These are phyloP conservation scores for Microbotryum violaceum DNA, from an alignment of 1,284 basidiomycete genomes.

Conservation along the genomic window DNA sequence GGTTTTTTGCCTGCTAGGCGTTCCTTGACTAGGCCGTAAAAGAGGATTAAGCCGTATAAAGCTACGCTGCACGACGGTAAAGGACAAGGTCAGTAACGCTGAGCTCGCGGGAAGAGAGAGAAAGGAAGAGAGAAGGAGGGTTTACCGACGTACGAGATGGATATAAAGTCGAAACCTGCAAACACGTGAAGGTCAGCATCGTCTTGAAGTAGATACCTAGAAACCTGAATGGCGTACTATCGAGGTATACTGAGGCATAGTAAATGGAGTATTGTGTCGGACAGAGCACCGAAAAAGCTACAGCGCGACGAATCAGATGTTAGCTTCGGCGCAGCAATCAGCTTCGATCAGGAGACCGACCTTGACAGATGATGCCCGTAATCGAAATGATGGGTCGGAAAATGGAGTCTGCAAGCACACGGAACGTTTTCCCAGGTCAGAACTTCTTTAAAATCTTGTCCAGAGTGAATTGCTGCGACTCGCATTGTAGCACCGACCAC, in stretches of 20 bases:
- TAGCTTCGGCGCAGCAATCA: no score
- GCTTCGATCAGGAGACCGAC: no score
- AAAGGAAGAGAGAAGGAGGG: neutral
- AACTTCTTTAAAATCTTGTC: no score
- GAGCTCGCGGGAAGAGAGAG: neutral
- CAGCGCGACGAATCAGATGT: no score
- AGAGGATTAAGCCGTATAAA: slow-evolving; percentile 48
- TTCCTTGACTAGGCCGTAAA: slow-evolving; percentile 68
- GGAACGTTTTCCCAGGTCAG: neutral
- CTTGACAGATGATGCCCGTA: slow-evolving; percentile 59
- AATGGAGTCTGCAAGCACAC: neutral
- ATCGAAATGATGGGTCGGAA: slow-evolving; percentile 50
- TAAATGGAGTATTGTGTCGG: slow-evolving; percentile 21
- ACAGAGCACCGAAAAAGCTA: slow-evolving; percentile 60
- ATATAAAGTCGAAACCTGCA: slow-evolving; percentile 55
- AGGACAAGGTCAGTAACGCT: slow-evolving; percentile 14
- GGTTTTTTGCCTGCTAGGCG: slow-evolving; percentile 68
- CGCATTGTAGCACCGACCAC: slow-evolving; percentile 60
- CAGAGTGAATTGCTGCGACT: slow-evolving; percentile 14
- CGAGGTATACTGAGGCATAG: slow-evolving; percentile 47
- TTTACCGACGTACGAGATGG: slow-evolving; percentile 54
- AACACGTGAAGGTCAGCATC: slow-evolving; percentile 9
- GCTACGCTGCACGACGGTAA: slow-evolving; percentile 52
- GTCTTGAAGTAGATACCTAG: no score
- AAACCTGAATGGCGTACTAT: slow-evolving; percentile 36